Conservation (phyloP, 192 early-diverging fungal species). For the Gaertneriomyces semiglobifer region DNA sequence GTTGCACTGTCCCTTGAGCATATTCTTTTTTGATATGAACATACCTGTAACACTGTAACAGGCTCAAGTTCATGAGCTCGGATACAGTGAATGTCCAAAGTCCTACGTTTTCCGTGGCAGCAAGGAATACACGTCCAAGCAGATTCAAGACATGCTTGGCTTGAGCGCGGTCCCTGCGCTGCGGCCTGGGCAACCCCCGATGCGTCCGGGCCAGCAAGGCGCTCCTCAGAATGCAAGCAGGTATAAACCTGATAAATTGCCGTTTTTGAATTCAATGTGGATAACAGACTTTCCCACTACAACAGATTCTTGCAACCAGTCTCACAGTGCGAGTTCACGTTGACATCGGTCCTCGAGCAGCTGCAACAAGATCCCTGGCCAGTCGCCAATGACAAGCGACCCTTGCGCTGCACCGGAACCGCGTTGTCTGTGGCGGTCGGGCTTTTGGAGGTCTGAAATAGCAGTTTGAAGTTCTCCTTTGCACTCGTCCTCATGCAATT, state of each 20-base stretch:
- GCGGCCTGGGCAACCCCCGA: slow-evolving; percentile 46
- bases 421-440: slow-evolving; percentile 90
- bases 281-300: background rate
- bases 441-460: slow-evolving; percentile 70
- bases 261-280: no score
- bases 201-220: slow-evolving; percentile 29
- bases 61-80: slow-evolving; percentile 96
- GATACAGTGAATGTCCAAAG: slow-evolving; percentile 93
- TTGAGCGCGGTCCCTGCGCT: slow-evolving; percentile 48
- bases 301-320: slow-evolving; percentile 84
- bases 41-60: background rate
- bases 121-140: slow-evolving; percentile 93
- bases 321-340: slow-evolving; percentile 91
- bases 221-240: slow-evolving; percentile 45
- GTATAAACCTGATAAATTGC: slow-evolving; percentile 24
- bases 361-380: slow-evolving; percentile 98
- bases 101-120: slow-evolving; percentile 96
- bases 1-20: slow-evolving; percentile 2
- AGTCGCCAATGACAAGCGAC: slow-evolving; percentile 81
- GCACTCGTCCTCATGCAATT: background rate
- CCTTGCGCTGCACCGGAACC: slow-evolving; percentile 90
- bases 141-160: slow-evolving; percentile 97
- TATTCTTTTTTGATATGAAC: no score
- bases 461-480: background rate
- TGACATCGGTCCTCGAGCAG: slow-evolving; percentile 92